Evolutionary conservation across 306 rosid species (phyloP).

Genomic region (Ormosia emarginata): DNA sequence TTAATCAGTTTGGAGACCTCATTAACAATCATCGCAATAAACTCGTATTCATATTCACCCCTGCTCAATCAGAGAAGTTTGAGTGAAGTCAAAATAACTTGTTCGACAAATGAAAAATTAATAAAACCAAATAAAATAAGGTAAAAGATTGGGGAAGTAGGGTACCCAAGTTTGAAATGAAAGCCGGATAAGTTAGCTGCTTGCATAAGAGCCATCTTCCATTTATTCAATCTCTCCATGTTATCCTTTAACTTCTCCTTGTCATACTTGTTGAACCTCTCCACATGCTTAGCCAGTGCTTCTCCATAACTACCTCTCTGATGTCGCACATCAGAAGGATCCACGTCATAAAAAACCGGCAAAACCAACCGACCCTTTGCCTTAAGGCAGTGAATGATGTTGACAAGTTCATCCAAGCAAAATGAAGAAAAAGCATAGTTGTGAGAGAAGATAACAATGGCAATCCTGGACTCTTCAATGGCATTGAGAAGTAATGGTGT

Average conservation of each 20-base stretch:
- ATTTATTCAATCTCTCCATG: too few species aligned
- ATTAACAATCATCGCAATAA: not conserved
- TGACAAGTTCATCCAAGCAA: not conserved
- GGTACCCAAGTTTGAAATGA: not conserved
- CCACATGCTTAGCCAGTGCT: not conserved
- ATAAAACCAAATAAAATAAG: too few species aligned
- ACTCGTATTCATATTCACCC: not conserved
- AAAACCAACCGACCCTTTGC: not conserved
- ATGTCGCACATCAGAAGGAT: not conserved
- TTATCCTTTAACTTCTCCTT: not conserved
- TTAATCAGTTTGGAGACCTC: not conserved
- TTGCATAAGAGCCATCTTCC: not conserved
- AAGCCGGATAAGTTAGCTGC: not conserved
- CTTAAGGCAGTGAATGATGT: not conserved
- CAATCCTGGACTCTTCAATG: not conserved
- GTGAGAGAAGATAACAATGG: not conserved
- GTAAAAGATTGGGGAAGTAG: too few species aligned
- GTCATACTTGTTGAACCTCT: not conserved
- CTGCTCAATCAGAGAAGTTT: not conserved
- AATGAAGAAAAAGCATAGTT: not conserved
- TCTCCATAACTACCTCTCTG: not conserved
- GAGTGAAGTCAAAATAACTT: too few species aligned
- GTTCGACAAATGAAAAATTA: too few species aligned
- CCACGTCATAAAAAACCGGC: not conserved
- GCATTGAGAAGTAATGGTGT: not conserved